Percentiles rank a stretch among this genome's conserved stretches.
phyloP scores from a whole-genome alignment of 352 stramenopile species.

The Phytophthora sansomeana region DNA sequence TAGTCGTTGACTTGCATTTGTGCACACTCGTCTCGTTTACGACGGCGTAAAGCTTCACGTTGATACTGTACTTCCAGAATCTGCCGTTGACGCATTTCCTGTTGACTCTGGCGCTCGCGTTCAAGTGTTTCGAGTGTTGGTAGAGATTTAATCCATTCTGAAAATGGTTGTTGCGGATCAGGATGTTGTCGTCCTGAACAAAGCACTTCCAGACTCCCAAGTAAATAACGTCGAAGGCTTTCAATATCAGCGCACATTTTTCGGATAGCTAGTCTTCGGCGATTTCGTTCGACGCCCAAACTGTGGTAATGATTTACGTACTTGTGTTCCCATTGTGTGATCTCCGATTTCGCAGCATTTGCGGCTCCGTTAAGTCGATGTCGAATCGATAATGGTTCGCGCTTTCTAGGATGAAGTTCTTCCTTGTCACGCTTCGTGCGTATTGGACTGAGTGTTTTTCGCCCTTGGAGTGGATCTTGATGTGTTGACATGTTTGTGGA shows the following conservation, averaged over 20 bases:
- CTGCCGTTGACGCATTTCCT: constrained; percentile 51
- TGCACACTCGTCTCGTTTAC: constrained; percentile 44
- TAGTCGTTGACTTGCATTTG: constrained; percentile 57
- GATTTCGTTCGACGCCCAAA: constrained; percentile 17
- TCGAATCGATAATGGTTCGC: constrained; percentile 10
- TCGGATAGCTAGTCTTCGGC: constrained; percentile 37
- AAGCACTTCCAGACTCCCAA: constrained; percentile 46
- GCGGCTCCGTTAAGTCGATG: constrained; percentile 18
- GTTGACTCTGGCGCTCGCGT: constrained; percentile 38
- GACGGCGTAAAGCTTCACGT: constrained; percentile 46
- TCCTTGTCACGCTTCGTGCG: not conserved
- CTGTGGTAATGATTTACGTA: not conserved
- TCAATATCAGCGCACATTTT: constrained; percentile 35
- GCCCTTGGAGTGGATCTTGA: not conserved
- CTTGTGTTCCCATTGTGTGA: constrained; percentile 6
- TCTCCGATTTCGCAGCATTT: constrained; percentile 17
- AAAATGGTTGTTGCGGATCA: constrained; percentile 48
- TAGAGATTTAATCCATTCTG: constrained; percentile 64
- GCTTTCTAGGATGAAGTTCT: not conserved
- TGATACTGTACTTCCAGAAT: constrained; percentile 58
- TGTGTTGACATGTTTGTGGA: not conserved
- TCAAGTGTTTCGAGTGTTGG: constrained; percentile 61
- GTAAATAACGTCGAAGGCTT: constrained; percentile 42
- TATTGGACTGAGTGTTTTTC: constrained; percentile 17
- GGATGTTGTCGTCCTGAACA: constrained; percentile 51